Evolutionary conservation across 164 flowering plant species (phyloP), one percentile per base, ranked within the genome.

Genomic region (Magnolia changhungtana): DNA sequence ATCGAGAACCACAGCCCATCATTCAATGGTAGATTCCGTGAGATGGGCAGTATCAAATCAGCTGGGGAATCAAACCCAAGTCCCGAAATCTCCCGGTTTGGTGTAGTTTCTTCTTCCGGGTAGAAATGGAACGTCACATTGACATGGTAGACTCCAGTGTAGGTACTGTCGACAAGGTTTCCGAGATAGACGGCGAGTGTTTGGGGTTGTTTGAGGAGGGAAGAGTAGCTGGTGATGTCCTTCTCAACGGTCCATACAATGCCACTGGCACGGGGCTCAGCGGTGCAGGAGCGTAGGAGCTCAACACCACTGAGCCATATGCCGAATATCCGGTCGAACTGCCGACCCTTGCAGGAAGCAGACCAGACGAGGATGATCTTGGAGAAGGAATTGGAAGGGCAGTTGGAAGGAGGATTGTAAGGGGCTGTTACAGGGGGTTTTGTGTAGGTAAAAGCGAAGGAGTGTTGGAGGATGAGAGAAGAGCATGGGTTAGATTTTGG

Each of bases 261-360:
- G 7, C 99, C 99, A 45, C 82, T 84, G 14, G 87, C 79, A 20
- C 84, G 86, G 0, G 97, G 99, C 82, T 94, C 99, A 3, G 98
- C 98, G 0, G 95, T 91, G 82, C 98, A 96, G 85, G 97, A 90
- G 55, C 99, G 79, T 18, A 96, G 86, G 74, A 96, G 79, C 92
- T 96, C 98, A 8, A 89, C 97, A 0, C 97, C 98, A n/a, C 88
- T 85, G 4, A 96, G 78, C 99, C 98, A 96, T 73, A 94, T 87
- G 14, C 99, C 98, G 69, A 94, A 94, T 66, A 94, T 96, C 6
- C 99, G 84, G 77, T 96, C 98, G 63, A 89, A 94, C 77, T 94
- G 98, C 68, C 91, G 82, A 20, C 97, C 98, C 79, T 85, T 87
- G 74, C 91, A 85, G 1, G 90, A 85, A 0, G 99, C 92, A 1